Base-by-base conservation (phyloP, 2,329 filamentous ascomycete species). In the Exophiala lecanii-corni region DNA sequence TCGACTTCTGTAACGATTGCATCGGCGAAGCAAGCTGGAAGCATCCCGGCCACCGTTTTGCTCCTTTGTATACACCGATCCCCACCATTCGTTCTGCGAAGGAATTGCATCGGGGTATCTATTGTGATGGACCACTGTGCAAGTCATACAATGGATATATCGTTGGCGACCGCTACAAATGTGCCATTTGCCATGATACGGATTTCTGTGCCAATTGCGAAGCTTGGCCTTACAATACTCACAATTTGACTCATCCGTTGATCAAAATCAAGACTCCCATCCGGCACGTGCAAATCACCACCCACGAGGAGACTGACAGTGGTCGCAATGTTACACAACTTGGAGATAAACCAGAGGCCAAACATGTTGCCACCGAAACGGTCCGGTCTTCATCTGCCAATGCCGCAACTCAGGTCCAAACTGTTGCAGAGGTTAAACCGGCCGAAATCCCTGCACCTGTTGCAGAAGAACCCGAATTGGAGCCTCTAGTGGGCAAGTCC, bases 191-290 rank as follows among this genome's bases (percentile, higher is more conserved):
- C 72, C 76, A 94, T 59, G 89, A 98, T 63, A 84, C 84, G 23
- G 92, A 98, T 67, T 95, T 96, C 71, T 98, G 92, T 63, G 87
- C 86, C 60, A 85, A 79, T 60, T 98, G 92, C 69, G 94, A 98
- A 70, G 88, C 91, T 36, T 81, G 81, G 57, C 92, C 92, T 5
- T 73, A 74, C 52, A 91, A 94, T 65, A 72, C 71, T 16, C 92
- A 98, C 72, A 96, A 97, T 73, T 82, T 81, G 65, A 94, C 89
- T n/a, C 92, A 98, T 59, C 92, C 92, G 19, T 72, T 98, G 56
- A 89, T 98, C 72, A 96, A 95, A 71, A 89, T 98, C 73, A 94
- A 88, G 76, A 94, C 86, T 2, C 86, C 91, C 7, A 84, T 98
- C 36, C 85, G 87, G 55, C 84, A 86, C 55, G 86, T 95, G 25